Percentiles rank a stretch among this genome's conserved stretches.
phyloP scores from a whole-genome alignment of 2,329 filamentous ascomycete species.

The Monilinia fructigena region DNA sequence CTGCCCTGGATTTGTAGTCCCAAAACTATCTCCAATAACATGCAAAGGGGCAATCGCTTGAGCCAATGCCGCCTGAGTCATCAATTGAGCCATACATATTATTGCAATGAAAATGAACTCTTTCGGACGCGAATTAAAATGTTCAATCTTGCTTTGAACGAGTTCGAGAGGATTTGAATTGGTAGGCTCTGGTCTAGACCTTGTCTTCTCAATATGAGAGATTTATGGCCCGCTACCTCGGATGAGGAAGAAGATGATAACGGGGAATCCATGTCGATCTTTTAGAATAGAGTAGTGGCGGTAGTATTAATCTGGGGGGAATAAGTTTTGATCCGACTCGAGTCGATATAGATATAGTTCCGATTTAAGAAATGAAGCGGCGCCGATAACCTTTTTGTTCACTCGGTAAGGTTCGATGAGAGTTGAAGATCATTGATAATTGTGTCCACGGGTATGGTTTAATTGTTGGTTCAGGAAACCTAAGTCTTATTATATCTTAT shows the following conservation, averaged over 20 bases:
- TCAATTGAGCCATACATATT: constrained; percentile 49
- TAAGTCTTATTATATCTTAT: too few species aligned
- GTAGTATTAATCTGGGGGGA: not conserved
- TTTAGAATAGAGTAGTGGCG: not conserved
- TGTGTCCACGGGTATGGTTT: too few species aligned
- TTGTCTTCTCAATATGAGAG: constrained; percentile 6
- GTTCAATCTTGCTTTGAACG: constrained; percentile 21
- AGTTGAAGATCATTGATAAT: too few species aligned
- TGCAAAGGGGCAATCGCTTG: constrained; percentile 50
- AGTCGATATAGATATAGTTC: too few species aligned
- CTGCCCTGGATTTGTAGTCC: constrained; percentile 44
- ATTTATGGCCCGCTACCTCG: not conserved
- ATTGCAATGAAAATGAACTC: constrained; percentile 45
- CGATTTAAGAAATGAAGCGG: not conserved
- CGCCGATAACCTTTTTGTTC: not conserved
- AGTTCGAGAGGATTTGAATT: constrained; percentile 20
- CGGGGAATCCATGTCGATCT: not conserved
- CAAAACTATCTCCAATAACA: constrained; percentile 50
- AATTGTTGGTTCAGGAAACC: too few species aligned
- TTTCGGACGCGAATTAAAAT: constrained; percentile 30
- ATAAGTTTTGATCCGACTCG: not conserved
- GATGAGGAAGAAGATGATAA: not conserved
- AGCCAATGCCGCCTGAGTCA: constrained; percentile 50
- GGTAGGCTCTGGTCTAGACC: not conserved
- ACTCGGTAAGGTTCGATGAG: too few species aligned